Percentiles rank a stretch among this genome's conserved stretches.
These are phyloP conservation scores for Arabidopsis suecica DNA, from an alignment of 345 rosid genomes.

Conservation along the genomic window DNA sequence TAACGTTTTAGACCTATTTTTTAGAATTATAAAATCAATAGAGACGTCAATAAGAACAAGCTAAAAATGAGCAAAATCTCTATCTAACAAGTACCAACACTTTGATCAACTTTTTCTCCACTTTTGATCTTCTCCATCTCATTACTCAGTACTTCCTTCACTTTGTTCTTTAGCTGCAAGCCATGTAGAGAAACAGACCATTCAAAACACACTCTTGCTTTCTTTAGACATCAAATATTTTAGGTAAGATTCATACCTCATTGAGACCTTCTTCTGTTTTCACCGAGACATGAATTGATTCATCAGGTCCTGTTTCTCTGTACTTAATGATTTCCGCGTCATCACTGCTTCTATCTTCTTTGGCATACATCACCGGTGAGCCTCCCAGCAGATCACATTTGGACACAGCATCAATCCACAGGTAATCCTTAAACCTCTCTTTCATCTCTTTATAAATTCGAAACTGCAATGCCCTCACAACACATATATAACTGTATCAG, in stretches of 20 bases:
- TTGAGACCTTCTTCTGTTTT: slow-evolving; percentile 66
- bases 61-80: neutral
- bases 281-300: slow-evolving; percentile 73
- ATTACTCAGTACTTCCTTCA: slow-evolving; percentile 55
- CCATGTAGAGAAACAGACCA: slow-evolving; percentile 27
- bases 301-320: slow-evolving; percentile 68
- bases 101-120: slow-evolving; percentile 23
- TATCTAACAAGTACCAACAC: slow-evolving; percentile 19
- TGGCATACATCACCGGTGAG: slow-evolving; percentile 57
- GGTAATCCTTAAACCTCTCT: slow-evolving; percentile 66
- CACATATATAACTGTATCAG: slow-evolving; percentile 29
- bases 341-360: slow-evolving; percentile 60
- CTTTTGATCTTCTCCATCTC: slow-evolving; percentile 67
- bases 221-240: neutral
- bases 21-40: neutral
- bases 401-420: slow-evolving; percentile 90
- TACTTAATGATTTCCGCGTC: slow-evolving; percentile 62
- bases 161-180: slow-evolving; percentile 66
- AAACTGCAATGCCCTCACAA: slow-evolving; percentile 55
- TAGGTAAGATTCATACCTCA: slow-evolving; percentile 55
- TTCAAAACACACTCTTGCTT: slow-evolving; percentile 18
- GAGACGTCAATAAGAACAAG: slow-evolving; percentile 1
- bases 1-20: neutral
- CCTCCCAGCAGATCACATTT: slow-evolving; percentile 82
- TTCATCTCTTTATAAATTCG: slow-evolving; percentile 80